Evolutionary conservation across 2,329 filamentous ascomycete species (phyloP), one percentile per base, ranked within the genome.

Genomic region (Gaeumannomyces tritici): DNA sequence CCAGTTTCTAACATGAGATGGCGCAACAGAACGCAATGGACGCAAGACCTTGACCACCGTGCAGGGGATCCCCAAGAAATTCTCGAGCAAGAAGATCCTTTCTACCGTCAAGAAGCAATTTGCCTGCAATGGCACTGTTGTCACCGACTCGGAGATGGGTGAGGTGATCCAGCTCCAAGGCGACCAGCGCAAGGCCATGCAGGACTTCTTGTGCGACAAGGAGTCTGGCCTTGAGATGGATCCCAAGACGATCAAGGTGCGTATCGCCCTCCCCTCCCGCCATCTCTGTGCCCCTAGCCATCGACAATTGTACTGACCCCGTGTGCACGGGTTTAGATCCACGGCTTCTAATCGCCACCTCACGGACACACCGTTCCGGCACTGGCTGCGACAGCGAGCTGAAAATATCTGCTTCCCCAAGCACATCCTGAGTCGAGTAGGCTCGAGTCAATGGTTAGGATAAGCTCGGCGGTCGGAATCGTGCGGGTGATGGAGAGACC

Each of bases 21-120:
- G 28, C 9, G 18, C 62, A 42, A 31, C 77, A 98, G 93, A 99
- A 83, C 95, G 95, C 83, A 99, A 99, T 98, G 95, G 95, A 88
- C 95, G 95, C 80, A 99, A 99, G 87, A 98, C 95, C 83, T 86
- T 99, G 89, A 99, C 95, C 73, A 99, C 95, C 73, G 93, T 99
- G 74, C 93, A 98, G 86, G 95, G 95, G 80, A 88, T 99, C 73
- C 93, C 95, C 68, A 95, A 95, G 84, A 97, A 98, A 77, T 98
- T 97, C 75, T 93, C 97, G 81, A 92, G 95, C 80, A 98, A 97
- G 88, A 97, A 97, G 83, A 97, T 99, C 77, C 88, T 99, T 74
- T 97, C 97, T 84, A 93, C 96, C 80, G 96, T 98, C 84, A 98
- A 98, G 89, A 98, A 98, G 87, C 95, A 96, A 77, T 98, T 98